phyloP scores from a whole-genome alignment of 192 early-diverging fungal genomes.

The Coemansia sp. region DNA sequence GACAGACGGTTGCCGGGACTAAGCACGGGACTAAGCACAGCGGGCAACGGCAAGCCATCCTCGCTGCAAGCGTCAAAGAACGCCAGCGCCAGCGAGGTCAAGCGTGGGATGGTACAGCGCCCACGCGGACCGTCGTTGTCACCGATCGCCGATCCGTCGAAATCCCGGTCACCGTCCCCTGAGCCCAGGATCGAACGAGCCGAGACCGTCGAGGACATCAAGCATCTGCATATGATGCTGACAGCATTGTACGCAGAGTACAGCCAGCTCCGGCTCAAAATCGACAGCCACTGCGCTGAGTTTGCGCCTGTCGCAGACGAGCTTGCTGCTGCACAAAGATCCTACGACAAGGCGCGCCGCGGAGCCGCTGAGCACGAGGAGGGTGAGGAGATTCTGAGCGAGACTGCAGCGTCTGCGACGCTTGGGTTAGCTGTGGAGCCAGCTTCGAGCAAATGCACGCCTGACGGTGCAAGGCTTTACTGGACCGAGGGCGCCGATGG shows the following conservation, averaged over 20 bases:
- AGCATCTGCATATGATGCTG: slow-evolving; percentile 18
- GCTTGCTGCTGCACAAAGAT: slow-evolving; percentile 14
- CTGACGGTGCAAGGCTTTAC: slow-evolving; percentile 36
- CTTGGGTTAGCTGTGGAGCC: slow-evolving; percentile 19
- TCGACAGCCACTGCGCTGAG: slow-evolving; percentile 23
- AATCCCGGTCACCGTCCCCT: slow-evolving; percentile 18
- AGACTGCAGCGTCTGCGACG: slow-evolving; percentile 5
- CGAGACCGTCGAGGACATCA: slow-evolving; percentile 38
- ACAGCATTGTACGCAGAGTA: slow-evolving; percentile 29
- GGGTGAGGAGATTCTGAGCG: slow-evolving; percentile 41
- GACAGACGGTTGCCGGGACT: slow-evolving; percentile 11
- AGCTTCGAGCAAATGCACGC: slow-evolving; percentile 19
- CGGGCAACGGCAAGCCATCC: not conserved
- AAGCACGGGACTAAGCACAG: not conserved
- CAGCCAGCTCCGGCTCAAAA: slow-evolving; percentile 38
- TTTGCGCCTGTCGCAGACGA: slow-evolving; percentile 29
- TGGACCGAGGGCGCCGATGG: slow-evolving; percentile 11
- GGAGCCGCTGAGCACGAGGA: slow-evolving; percentile 33
- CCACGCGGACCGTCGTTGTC: slow-evolving; percentile 40
- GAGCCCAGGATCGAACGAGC: slow-evolving; percentile 1
- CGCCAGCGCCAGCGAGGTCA: slow-evolving; percentile 2
- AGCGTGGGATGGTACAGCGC: not conserved
- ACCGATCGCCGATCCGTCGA: slow-evolving; percentile 16
- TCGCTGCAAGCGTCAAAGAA: no score
- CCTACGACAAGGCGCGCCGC: not conserved